phyloP scores from a whole-genome alignment of 139 green algal genomes.

The Chlamydomonas asymmetrica region DNA sequence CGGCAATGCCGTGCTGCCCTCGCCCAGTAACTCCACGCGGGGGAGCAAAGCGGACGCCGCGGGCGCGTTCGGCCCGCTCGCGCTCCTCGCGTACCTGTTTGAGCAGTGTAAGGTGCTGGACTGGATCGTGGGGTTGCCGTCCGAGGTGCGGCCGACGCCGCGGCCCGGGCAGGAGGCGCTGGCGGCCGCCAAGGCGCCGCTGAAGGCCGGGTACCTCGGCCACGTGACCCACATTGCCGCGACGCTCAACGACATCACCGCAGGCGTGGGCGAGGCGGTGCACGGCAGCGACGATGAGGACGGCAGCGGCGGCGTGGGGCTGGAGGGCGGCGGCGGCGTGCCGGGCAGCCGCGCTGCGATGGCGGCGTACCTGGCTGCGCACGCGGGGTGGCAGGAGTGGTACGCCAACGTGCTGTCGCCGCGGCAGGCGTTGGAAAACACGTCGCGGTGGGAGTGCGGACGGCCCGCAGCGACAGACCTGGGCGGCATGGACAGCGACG shows the following conservation, averaged over 20 bases:
- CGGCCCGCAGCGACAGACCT: conserved; percentile 50
- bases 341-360: conserved; percentile 29
- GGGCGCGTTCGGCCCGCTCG: too few relatives aligned
- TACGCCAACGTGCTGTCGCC: conserved; percentile 37
- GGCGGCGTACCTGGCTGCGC: conserved; percentile 33
- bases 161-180: conserved; percentile 36
- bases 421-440: conserved; percentile 60
- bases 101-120: conserved; percentile 53
- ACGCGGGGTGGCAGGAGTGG: conserved; percentile 53
- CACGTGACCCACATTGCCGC: conserved; percentile 81
- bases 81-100: conserved; percentile 70
- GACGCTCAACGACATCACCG: conserved; percentile 26
- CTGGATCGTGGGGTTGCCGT: conserved; percentile 69
- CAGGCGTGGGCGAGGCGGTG: background rate
- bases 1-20: too few relatives aligned
- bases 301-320: too few relatives aligned
- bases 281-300: background rate
- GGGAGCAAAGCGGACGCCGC: too few relatives aligned
- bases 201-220: conserved; percentile 82
- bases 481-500: conserved; percentile 52
- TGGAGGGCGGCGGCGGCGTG: conserved; percentile 17
- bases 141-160: conserved; percentile 44
- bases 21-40: too few relatives aligned
- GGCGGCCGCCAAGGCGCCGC: conserved; percentile 28
- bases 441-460: conserved; percentile 63